Evolutionary conservation across 2,329 filamentous ascomycete species (phyloP), one percentile per base, ranked within the genome.

Genomic region (Botryotinia narcissicola): DNA sequence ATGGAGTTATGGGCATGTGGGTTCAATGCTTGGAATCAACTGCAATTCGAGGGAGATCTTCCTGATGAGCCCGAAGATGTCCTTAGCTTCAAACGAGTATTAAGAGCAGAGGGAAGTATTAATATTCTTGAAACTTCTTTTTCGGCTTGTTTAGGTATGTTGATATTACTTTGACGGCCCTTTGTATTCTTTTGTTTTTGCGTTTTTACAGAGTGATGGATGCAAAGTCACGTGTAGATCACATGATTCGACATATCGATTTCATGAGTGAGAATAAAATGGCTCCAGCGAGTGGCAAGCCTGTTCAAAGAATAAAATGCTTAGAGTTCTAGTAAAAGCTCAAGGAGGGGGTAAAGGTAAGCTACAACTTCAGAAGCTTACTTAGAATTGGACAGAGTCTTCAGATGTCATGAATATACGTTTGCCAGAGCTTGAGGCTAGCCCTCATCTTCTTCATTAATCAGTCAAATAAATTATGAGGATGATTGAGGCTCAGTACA

Each of bases 1-100:
- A 78, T 88, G 86, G 82, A 86, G 70, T 80, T 91, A 8, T 87
- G 86, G 78, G 87, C 85, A 60, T 77, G 86, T 4, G 89, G 89
- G 59, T 86, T 88, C 81, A 90, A 91, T 78, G 87, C 87, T 71
- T 90, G 87, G 87, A 80, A 81, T 72, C 88, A 90, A 77, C 83
- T 90, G 25, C 76, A 78, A 3, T 86, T 89, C 10, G 74, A 74
- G 0, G 72, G 54, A 61, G 42, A 74, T 8, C 57, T 25, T 14
- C 71, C 74, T 6, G 66, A 78, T 1, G 84, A 87, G 59, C 83
- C 84, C 6, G 80, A 84, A 7, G 88, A 90, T 77, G 29, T 88
- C 6, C 74, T 74, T 29, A 74, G 77, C 1, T 89, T 90, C 74
- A 81, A 80, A 61, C 82, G 82, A 68, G 78, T 87, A 9, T 77